Percentiles rank a stretch among this genome's conserved stretches.
These are phyloP conservation scores for Dioszegia hungarica DNA, from an alignment of 768 basidiomycete genomes.

Conservation along the genomic window DNA sequence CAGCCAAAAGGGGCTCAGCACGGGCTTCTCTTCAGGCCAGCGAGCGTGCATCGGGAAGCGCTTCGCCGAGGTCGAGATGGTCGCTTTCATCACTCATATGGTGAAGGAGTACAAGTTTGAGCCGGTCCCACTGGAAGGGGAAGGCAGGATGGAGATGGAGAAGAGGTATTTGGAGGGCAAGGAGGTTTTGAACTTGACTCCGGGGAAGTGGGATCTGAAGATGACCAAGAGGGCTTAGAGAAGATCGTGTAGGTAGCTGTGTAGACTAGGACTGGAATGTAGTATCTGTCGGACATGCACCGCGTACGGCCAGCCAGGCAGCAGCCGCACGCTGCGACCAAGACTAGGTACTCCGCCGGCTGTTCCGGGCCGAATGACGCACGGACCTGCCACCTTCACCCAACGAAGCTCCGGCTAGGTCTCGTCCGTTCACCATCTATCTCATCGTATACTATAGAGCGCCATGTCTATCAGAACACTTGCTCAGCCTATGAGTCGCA, in stretches of 20 bases:
- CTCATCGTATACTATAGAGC: no score
- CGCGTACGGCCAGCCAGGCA: no score
- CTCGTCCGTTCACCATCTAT: no score
- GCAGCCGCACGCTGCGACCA: no score
- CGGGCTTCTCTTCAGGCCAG: conserved; percentile 18
- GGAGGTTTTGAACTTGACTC: conserved; percentile 28
- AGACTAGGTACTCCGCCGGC: no score
- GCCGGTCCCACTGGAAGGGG: conserved; percentile 10
- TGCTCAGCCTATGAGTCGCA: no score
- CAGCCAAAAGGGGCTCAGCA: background rate
- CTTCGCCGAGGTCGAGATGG: conserved; percentile 32
- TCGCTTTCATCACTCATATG: conserved; percentile 15
- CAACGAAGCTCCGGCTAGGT: no score
- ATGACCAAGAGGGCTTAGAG: conserved; percentile 7
- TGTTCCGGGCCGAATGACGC: no score
- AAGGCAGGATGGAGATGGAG: conserved; percentile 19
- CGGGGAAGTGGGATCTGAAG: conserved; percentile 18
- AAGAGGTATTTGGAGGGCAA: conserved; percentile 22
- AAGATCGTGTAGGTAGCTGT: background rate
- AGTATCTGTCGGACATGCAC: background rate
- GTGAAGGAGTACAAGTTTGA: conserved; percentile 13
- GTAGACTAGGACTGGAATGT: background rate
- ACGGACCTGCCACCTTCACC: no score
- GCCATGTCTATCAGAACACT: no score
- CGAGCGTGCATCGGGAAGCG: conserved; percentile 28